Base-by-base conservation (phyloP, 768 basidiomycete species). In the Austroboletus festivus region DNA sequence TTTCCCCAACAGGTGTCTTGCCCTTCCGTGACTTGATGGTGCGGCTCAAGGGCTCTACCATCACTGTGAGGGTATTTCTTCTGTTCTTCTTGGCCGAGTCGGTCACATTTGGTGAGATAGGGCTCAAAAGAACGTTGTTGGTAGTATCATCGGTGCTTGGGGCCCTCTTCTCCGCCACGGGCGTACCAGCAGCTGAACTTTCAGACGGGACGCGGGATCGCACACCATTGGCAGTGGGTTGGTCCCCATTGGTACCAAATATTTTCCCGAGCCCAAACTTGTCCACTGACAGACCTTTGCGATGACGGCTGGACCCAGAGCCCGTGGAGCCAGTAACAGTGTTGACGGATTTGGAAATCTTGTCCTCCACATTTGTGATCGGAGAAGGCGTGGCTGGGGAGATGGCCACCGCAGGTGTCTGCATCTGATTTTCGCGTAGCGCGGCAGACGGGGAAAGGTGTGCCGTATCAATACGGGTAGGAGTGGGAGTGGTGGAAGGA, bases 61-160 rank as follows among this genome's bases (percentile, higher is more conserved):
- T 89, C 34, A 93, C 80, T 0, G 86, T 91, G 53, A 96, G 74
- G 0, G 93, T 94, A 67, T 89, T 93, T 57, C 91, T 71, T 60
- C 85, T 74, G 52, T 70, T 75, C 67, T 83, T 83, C 73, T 81
- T 90, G 33, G 69, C 70, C 19, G 60, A 57, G 8, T 60, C 59
- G 20, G 53, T 46, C 46, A 62, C 50, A 51, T 61, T 58, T 31
- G 58, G 40, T 24, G 67, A 62, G 16, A 60, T 59, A 1, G 74
- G 74, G 44, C 71, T 73, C 46, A 75, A 56, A 6, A 76, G 58
- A 7, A 64, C 47, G 3, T 63, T 55, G 49, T 64, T 64, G 49
- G 55, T 31, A 4, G 66, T 67, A 21, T 60, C 55, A 16, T 54
- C 40, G 19, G 50, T 34, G 3, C 33, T 44, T 20, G 55, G 43